Percentiles rank a stretch among this genome's conserved stretches.
These are phyloP conservation scores for Boletellus sp. DNA, from an alignment of 768 basidiomycete species.

Conservation along the genomic window DNA sequence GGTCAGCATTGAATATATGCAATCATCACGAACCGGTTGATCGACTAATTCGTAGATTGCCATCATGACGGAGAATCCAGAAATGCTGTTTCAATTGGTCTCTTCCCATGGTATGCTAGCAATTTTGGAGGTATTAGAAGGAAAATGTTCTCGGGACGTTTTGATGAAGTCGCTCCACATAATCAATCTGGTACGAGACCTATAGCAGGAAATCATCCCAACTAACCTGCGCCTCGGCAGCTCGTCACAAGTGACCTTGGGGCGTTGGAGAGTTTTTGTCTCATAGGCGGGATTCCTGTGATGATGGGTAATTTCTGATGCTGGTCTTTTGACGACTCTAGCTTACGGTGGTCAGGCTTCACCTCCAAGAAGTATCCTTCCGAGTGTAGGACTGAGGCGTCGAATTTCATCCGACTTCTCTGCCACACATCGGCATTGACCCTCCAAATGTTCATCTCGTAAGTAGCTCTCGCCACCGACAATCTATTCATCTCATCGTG, in stretches of 20 bases:
- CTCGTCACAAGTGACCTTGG: conserved; percentile 72
- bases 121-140: conserved; percentile 89
- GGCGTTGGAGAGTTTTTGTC: conserved; percentile 91
- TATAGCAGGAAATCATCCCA: not conserved
- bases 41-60: conserved; percentile 47
- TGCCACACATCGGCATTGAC: conserved; percentile 93
- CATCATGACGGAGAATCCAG: conserved; percentile 75
- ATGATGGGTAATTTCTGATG: conserved; percentile 67
- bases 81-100: conserved; percentile 85
- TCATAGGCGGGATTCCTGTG: conserved; percentile 93
- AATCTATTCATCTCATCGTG: not conserved
- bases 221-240: conserved; percentile 28
- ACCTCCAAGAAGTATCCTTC: conserved; percentile 92
- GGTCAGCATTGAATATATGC: conserved; percentile 41
- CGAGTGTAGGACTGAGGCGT: conserved; percentile 93
- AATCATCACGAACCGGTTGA: not conserved
- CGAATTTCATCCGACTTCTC: conserved; percentile 87
- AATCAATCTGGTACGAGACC: conserved; percentile 67
- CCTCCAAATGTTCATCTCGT: conserved; percentile 99
- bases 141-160: conserved; percentile 80
- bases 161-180: conserved; percentile 82
- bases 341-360: conserved; percentile 52
- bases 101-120: conserved; percentile 94
- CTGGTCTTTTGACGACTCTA: not conserved
- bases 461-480: conserved; percentile 32